Percentiles rank a stretch among this genome's conserved stretches.
These are phyloP conservation scores for Phtheirospermum japonicum DNA, from an alignment of 257 asterid genomes.

Conservation along the genomic window DNA sequence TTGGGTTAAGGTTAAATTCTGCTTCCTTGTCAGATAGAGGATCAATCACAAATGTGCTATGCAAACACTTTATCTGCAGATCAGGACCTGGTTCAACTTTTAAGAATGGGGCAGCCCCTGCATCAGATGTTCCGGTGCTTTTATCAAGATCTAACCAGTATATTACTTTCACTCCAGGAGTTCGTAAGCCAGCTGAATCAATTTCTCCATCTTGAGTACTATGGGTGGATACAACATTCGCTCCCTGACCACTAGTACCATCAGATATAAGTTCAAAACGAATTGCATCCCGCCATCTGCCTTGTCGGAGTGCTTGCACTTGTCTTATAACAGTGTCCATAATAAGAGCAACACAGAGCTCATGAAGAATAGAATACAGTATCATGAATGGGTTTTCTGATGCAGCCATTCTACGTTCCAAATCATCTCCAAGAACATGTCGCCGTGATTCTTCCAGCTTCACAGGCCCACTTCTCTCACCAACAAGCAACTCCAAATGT, in stretches of 20 bases:
- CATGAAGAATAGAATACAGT: slow-evolving; percentile 84
- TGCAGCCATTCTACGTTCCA: slow-evolving; percentile 98
- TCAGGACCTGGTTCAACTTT: slow-evolving; percentile 93
- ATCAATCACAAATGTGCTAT: slow-evolving; percentile 88
- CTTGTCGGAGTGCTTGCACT: slow-evolving; percentile 85
- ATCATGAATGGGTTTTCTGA: slow-evolving; percentile 75
- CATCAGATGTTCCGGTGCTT: slow-evolving; percentile 55
- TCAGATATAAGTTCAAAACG: slow-evolving; percentile 95
- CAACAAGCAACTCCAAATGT: slow-evolving; percentile 94
- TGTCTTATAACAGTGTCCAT: slow-evolving; percentile 98
- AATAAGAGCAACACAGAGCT: slow-evolving; percentile 84
- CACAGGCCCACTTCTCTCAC: slow-evolving; percentile 78
- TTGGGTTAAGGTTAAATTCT: slow-evolving; percentile 67
- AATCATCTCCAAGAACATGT: slow-evolving; percentile 95
- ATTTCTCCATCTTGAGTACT: slow-evolving; percentile 75
- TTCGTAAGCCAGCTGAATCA: slow-evolving; percentile 68
- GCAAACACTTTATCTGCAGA: slow-evolving; percentile 84
- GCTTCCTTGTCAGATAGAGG: slow-evolving; percentile 85
- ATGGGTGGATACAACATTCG: slow-evolving; percentile 44
- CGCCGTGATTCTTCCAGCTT: slow-evolving; percentile 87
- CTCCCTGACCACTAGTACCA: slow-evolving; percentile 72
- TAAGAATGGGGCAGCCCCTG: slow-evolving; percentile 66
- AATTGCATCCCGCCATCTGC: slow-evolving; percentile 97
- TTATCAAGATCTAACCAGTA: slow-evolving; percentile 95
- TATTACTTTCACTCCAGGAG: slow-evolving; percentile 91